Conservation (phyloP, 1,284 basidiomycete genomes). For the Mycena sp. region DNA sequence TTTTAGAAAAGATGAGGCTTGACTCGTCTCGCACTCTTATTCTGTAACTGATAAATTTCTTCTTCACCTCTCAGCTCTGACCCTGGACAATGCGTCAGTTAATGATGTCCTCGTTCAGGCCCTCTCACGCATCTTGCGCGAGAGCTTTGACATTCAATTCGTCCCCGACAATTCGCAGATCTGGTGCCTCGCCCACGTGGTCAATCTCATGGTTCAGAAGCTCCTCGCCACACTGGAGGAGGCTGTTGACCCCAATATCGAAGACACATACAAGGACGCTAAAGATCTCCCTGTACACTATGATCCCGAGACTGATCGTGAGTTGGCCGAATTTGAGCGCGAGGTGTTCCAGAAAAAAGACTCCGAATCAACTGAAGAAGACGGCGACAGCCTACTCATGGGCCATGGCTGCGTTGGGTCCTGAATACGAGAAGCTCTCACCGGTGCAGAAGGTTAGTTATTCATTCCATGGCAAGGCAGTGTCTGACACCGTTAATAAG, state of each 20-base stretch:
- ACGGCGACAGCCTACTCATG: too few species aligned
- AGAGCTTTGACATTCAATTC: slow-evolving; percentile 22
- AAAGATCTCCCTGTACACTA: slow-evolving; percentile 42
- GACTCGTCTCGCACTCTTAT: not conserved
- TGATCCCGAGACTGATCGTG: slow-evolving; percentile 35
- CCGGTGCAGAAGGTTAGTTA: not conserved
- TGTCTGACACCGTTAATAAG: not conserved
- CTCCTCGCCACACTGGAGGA: slow-evolving; percentile 40
- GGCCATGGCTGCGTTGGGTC: too few species aligned
- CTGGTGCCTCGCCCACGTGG: slow-evolving; percentile 42
- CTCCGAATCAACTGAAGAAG: not conserved
- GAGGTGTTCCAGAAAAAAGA: slow-evolving; percentile 26
- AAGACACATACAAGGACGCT: slow-evolving; percentile 39
- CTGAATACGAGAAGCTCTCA: slow-evolving; percentile 11
- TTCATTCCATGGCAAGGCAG: not conserved
- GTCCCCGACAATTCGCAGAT: slow-evolving; percentile 17
- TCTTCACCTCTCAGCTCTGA: slow-evolving; percentile 38
- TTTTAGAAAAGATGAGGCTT: slow-evolving; percentile 15
- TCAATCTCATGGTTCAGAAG: slow-evolving; percentile 50
- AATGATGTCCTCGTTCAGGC: slow-evolving; percentile 40
- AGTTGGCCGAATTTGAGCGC: slow-evolving; percentile 27
- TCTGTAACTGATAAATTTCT: not conserved
- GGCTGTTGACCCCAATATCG: slow-evolving; percentile 40
- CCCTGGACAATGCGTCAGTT: slow-evolving; percentile 44
- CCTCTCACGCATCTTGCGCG: slow-evolving; percentile 28